Base-by-base conservation (phyloP, 2,329 filamentous ascomycete species). In the Berkeleyomyces basicola region DNA sequence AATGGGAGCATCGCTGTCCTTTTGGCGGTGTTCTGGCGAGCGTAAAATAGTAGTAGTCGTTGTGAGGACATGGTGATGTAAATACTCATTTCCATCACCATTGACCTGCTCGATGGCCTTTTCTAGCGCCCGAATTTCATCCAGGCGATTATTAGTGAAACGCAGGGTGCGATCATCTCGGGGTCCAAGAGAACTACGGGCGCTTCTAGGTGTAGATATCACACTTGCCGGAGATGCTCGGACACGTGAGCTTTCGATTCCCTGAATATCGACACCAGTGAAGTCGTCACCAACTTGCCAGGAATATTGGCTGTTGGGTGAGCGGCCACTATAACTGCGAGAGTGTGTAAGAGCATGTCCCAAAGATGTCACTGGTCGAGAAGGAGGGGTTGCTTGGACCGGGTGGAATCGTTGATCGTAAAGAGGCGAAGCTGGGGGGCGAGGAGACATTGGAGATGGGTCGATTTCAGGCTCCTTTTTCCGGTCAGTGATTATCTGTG, bases 241-340 rank as follows among this genome's bases (percentile, higher is more conserved):
- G 60, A 82, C 74, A 40, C 78, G 76, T n/a, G 81, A 80, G 65
- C 80, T 83, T 66, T 78, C 74, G 0, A 80, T 82, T 43, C 79
- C 68, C 63, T 82, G 79, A 47, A 82, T 64, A 64, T 82, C 80
- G 49, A 76, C 75, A 9, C 76, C 80, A 0, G 81, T 82, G 65
- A 83, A 82, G 62, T 83, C 81, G 4, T 77, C 76, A 42, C 83
- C 80, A 5, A 81, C 70, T 63, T 82, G 72, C 80, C 80, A 83
- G 6, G 75, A 77, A 63, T 77, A 79, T 66, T 76, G 78, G 69
- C 79, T 81, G 60, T 78, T 76, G 0, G 79, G 79, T 0, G 78
- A 78, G 4, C 63, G 63, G 1, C 63, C 60, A 31, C 44, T 59
- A 36, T 64, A 64, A 33, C 63, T 64, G 11, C 58, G 47, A 23